A percentile compares a stretch with the other conserved stretches of the same genome.
phyloP scores from a whole-genome alignment of 306 rosid species.

The Malus sylvestris region DNA sequence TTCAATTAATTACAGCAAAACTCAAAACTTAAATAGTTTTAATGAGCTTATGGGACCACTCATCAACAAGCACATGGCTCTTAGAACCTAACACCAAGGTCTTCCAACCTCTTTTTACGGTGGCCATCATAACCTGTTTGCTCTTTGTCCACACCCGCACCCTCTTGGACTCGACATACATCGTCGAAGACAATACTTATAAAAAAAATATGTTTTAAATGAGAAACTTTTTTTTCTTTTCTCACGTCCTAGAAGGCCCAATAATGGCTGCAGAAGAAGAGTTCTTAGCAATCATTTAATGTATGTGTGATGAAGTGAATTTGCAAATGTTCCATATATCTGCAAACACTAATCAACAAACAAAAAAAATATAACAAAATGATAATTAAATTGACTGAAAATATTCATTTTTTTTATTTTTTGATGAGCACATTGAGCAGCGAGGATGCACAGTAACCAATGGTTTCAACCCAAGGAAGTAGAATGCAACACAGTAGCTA shows the following conservation, averaged over 20 bases:
- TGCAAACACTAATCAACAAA: conserved; percentile 17
- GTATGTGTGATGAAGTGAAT: conserved; percentile 12
- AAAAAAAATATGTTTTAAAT: too few relatives aligned
- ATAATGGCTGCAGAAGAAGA: conserved; percentile 10
- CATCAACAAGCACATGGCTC: too few relatives aligned
- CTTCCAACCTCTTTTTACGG: conserved; percentile 91
- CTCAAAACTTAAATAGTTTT: too few relatives aligned
- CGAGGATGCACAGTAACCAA: neutral
- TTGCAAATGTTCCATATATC: conserved; percentile 24
- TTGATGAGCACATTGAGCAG: neutral
- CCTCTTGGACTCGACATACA: conserved; percentile 38
- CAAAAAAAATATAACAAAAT: neutral
- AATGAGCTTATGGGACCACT: too few relatives aligned
- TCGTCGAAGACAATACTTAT: conserved; percentile 14
- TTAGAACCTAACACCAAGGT: conserved; percentile 58
- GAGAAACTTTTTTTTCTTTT: too few relatives aligned
- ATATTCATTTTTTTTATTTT: neutral
- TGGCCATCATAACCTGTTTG: conserved; percentile 71
- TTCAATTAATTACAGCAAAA: too few relatives aligned
- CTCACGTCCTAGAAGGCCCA: conserved; percentile 19
- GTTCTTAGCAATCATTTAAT: conserved; percentile 1
- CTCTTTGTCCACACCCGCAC: conserved; percentile 82
- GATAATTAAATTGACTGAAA: neutral
- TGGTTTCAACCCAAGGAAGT: neutral
- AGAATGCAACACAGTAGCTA: conserved; percentile 1